phyloP scores from a whole-genome alignment of 176 grass and related monocot genomes.

The Lolium multiflorum region DNA sequence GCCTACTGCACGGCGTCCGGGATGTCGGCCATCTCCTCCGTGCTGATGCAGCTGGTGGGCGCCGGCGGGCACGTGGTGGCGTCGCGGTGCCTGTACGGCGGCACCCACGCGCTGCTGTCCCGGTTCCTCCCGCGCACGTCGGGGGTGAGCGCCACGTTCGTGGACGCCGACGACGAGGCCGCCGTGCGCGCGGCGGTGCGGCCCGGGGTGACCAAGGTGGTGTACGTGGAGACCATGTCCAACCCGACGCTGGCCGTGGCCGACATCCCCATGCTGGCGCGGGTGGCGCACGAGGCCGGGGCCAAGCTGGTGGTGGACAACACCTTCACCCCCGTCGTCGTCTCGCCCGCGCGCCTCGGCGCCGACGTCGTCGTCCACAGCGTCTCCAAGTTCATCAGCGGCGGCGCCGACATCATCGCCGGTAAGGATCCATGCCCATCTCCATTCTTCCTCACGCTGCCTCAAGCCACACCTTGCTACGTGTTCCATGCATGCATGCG shows the following conservation, averaged over 20 bases:
- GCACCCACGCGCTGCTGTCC: constrained; percentile 91
- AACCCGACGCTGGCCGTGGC: constrained; percentile 93
- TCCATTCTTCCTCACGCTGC: not conserved
- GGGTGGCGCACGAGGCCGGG: constrained; percentile 76
- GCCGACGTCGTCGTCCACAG: constrained; percentile 96
- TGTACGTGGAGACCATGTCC: constrained; percentile 92
- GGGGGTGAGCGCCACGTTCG: constrained; percentile 73
- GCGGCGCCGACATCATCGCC: constrained; percentile 94
- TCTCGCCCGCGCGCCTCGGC: constrained; percentile 82
- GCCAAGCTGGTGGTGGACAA: constrained; percentile 93
- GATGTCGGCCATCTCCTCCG: constrained; percentile 87
- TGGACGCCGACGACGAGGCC: constrained; percentile 74
- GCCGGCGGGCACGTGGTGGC: constrained; percentile 91
- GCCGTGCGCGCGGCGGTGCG: constrained; percentile 70
- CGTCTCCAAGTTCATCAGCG: constrained; percentile 98
- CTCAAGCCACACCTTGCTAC: not conserved
- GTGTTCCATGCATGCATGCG: constrained; percentile 24
- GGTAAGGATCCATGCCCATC: constrained; percentile 44
- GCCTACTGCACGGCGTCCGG: constrained; percentile 96
- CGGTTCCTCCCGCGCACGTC: constrained; percentile 69
- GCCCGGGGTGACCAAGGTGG: constrained; percentile 62
- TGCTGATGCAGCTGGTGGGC: constrained; percentile 82
- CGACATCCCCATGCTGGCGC: constrained; percentile 76
- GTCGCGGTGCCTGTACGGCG: constrained; percentile 90
- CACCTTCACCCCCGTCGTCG: constrained; percentile 87